Evolutionary conservation across 805 yeast genomes (phyloP), one percentile per base, ranked within the genome.

Genomic region (Wickerhamiella lipophila): DNA sequence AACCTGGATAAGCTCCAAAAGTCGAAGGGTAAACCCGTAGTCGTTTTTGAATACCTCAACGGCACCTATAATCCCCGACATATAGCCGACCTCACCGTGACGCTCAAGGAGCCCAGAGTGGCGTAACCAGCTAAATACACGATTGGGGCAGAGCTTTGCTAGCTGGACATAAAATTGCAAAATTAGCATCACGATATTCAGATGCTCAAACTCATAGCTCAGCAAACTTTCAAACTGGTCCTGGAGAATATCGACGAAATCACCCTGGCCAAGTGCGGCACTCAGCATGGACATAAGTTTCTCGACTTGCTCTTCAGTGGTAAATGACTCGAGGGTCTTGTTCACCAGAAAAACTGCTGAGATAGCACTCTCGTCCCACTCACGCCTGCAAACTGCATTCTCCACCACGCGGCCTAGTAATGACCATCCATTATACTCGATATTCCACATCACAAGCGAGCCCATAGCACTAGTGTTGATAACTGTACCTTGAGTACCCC

Each of bases 401-500:
- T 83, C 87, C 27, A 88, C 63, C 0, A 83, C 66, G 57, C 94
- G 73, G 1, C 96, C 96, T 15, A 89, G 57, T 23, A 83, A 64
- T 0, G 94, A 75, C 95, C 96, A 87, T 1, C 96, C 96, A 59
- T 79, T 83, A 60, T 79, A 86, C 3, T 73, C 71, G 60, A 81
- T 76, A 23, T 80, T 66, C 66, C 92, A 87, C 19, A 85, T 73
- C 2, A 83, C 82, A 8, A 66, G 55, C 3, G 76, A 69, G 9
- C 47, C 50, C 12, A 53, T 52, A 8, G 88, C 63, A 2, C 84
- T 64, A 55, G 81, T 80, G 22, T 42, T 48, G n/a, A 48, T 16
- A 5, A 48, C 35, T 7, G 29, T 29, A 2, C 89, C 96, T 49
- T 70, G 74, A 0, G 95, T 83, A 2, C 79, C 79, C 52, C 66